Evolutionary conservation across 495 filamentous ascomycete species (phyloP).

Genomic region (Daldinia caldariorum): DNA sequence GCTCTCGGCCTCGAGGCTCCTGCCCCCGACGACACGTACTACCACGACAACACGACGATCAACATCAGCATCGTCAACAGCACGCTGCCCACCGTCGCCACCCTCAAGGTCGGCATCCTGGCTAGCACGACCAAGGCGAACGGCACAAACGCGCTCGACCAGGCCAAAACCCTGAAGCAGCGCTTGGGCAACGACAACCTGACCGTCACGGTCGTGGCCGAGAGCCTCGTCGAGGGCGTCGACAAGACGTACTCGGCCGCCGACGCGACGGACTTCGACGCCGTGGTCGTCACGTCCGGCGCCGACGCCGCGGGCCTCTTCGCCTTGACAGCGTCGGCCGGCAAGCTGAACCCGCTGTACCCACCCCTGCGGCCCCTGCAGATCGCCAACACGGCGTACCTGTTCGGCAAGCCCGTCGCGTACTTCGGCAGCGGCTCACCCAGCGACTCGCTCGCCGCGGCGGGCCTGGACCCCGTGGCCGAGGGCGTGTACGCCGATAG

Average conservation of each 20-base stretch:
- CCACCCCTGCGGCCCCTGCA: slow-evolving; percentile 70
- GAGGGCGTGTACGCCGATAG: slow-evolving; percentile 64
- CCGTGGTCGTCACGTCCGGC: slow-evolving; percentile 68
- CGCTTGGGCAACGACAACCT: slow-evolving; percentile 61
- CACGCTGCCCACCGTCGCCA: slow-evolving; percentile 67
- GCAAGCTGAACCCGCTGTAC: slow-evolving; percentile 61
- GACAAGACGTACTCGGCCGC: slow-evolving; percentile 76
- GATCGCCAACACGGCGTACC: slow-evolving; percentile 72
- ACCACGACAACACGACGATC: slow-evolving; percentile 74
- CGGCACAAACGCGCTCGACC: slow-evolving; percentile 49
- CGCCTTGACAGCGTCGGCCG: slow-evolving; percentile 21
- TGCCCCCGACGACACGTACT: slow-evolving; percentile 68
- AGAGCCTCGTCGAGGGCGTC: slow-evolving; percentile 64
- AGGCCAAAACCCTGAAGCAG: slow-evolving; percentile 60
- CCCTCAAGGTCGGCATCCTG: slow-evolving; percentile 74
- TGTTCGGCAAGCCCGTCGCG: slow-evolving; percentile 78
- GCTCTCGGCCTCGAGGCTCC: slow-evolving; percentile 69
- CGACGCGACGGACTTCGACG: slow-evolving; percentile 78
- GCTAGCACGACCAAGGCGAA: slow-evolving; percentile 51
- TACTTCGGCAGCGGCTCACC: slow-evolving; percentile 62
- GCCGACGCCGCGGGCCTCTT: slow-evolving; percentile 62
- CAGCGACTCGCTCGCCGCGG: slow-evolving; percentile 53
- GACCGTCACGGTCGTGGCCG: slow-evolving; percentile 69
- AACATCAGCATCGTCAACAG: slow-evolving; percentile 69
- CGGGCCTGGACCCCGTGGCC: slow-evolving; percentile 50